Evolutionary conservation across 1,139 yeast species (phyloP), one percentile per base, ranked within the genome.

Genomic region (Kodamaea suecica): DNA sequence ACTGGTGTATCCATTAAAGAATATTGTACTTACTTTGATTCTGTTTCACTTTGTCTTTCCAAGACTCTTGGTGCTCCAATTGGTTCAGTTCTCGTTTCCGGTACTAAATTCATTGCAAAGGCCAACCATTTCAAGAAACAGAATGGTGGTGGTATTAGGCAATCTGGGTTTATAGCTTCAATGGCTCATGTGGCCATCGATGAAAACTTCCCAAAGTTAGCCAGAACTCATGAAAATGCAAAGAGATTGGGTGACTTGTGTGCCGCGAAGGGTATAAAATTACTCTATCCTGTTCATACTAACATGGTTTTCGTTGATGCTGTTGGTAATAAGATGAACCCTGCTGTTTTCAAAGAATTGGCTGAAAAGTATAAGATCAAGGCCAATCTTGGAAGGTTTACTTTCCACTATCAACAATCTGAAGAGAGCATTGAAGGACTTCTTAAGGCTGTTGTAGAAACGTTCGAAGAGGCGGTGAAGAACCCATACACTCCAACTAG

Each of bases 1-100:
- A 76, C 95, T 17, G 88, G 84, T 6, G 68, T 86, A 27, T 63
- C 86, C 9, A 61, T 88, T 39, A 61, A 61, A 31, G 88, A 86
- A 53, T 87, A 82, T 59, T 85, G 95, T 52, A 68, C 76, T 44
- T 66, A 80, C 48, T 90, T 90, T 56, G 97, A 90, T 61, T 78
- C 95, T 24, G 86, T 90, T 35, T 86, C 96, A 5, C 73, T 90
- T 37, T 90, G 97, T 61, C 66, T 90, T 42, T 85, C 95, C 36
- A 90, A 90, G 63, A 84, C 95, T 3, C 70, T 90, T 51, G 96
- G 96, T 42, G 97, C 97, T 1, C 97, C 97, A 39, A 79, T 88
- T 52, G 97, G 97, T 4, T 84, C 95, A 13, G 78, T 90, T 3
- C 69, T 90, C 34, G 97, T 88, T 39, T 94, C 95, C 33, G 67